Conservation (phyloP, 2,329 filamentous ascomycete genomes). For the Scedosporium aurantiacum region DNA sequence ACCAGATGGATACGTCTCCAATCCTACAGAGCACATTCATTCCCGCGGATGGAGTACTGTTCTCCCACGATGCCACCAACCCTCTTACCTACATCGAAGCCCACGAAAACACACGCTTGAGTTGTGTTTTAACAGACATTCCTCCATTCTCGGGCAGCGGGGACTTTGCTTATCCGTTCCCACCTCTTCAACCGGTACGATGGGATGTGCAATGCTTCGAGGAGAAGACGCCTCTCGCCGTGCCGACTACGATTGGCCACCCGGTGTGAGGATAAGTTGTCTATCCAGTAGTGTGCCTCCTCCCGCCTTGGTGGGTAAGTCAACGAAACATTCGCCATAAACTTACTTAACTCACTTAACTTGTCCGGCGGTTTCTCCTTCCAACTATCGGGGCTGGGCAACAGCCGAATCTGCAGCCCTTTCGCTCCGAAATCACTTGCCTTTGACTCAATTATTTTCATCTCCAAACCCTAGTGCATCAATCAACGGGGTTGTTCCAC, state of each 20-base stretch:
- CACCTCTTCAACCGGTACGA: conserved; percentile 1
- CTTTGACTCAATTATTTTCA: too few relatives aligned
- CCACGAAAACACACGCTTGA: conserved; percentile 11
- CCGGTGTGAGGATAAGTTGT: background rate
- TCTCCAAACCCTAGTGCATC: too few relatives aligned
- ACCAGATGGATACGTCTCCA: background rate
- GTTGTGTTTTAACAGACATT: conserved; percentile 14
- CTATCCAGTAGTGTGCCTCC: background rate
- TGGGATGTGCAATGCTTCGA: conserved; percentile 3
- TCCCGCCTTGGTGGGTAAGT: background rate
- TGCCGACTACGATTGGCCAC: background rate
- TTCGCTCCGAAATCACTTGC: too few relatives aligned
- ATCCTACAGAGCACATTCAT: background rate
- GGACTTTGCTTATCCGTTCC: conserved; percentile 6
- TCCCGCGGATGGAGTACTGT: background rate
- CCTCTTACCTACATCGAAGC: background rate
- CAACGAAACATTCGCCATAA: too few relatives aligned
- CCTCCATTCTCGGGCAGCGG: conserved; percentile 15
- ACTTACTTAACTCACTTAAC: too few relatives aligned
- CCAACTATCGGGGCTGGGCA: too few relatives aligned
- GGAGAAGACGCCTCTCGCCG: background rate
- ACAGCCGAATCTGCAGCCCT: too few relatives aligned
- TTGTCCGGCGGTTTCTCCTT: too few relatives aligned
- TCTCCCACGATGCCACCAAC: background rate
- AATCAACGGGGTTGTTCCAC: too few relatives aligned